phyloP scores from a whole-genome alignment of 352 stramenopile genomes.

The Globisporangium solare region DNA sequence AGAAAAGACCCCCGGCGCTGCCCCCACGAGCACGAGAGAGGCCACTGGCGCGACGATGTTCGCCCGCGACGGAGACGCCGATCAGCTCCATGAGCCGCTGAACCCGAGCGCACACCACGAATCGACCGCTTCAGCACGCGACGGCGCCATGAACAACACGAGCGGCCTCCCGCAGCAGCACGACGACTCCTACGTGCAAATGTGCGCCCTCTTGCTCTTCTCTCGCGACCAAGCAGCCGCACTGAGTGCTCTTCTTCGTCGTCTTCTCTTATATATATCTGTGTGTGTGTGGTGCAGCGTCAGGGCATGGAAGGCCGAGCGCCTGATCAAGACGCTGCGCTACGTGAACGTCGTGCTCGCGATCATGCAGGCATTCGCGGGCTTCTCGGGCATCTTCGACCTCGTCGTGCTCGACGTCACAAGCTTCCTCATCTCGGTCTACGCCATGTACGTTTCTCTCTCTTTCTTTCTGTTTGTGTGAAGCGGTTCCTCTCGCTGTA shows the following conservation, averaged over 20 bases:
- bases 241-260: no score
- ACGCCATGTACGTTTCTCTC: constrained; percentile 65
- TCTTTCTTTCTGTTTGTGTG: not conserved
- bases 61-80: constrained; percentile 2
- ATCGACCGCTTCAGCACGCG: not conserved
- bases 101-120: constrained; percentile 15
- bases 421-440: constrained; percentile 84
- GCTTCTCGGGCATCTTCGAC: constrained; percentile 84
- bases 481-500: not conserved
- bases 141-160: not conserved
- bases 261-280: constrained; percentile 9
- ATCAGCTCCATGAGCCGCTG: constrained; percentile 15
- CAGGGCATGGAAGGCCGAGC: constrained; percentile 59
- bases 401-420: constrained; percentile 82
- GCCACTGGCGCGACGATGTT: not conserved
- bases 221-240: not conserved
- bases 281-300: constrained; percentile 28
- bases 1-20: not conserved
- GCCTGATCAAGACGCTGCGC: constrained; percentile 75
- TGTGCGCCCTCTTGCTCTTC: not conserved
- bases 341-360: constrained; percentile 82
- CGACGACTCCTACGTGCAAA: constrained; percentile 12
- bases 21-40: not conserved
- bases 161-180: constrained; percentile 20
- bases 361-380: constrained; percentile 73